Base-by-base conservation (phyloP, 345 rosid genomes). In the Noccaea bulbosa region DNA sequence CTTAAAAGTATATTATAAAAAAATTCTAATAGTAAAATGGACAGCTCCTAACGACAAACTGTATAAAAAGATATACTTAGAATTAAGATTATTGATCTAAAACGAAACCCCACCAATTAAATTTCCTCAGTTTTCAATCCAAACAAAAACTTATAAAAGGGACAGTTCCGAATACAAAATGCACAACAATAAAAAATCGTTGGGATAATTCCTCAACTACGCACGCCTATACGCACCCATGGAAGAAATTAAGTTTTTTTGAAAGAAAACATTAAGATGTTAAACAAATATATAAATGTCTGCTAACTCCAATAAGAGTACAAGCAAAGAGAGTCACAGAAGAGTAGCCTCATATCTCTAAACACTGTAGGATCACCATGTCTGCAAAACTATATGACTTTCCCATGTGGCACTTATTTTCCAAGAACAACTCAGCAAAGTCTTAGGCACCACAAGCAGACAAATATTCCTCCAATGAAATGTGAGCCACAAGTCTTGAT, bases 391-490 rank as follows among this genome's bases (percentile, higher is more conserved):
- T 8, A 43, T 27, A 30, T 54, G 58, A 55, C 61, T 75, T 15
- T 54, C 52, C 79, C 75, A 75, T 62, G 75, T 75, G 79, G 66
- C 63, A 51, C 51, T 68, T 62, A 10, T 14, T 15, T 61, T 35
- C 50, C 24, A 61, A 53, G 59, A 62, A 55, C 74, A 75, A 69
- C 79, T 69, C 74, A 75, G 70, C 79, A 69, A 59, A 46, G 27
- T 61, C 56, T 22, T 20, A 50, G 46, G 51, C 64, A 60, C 50
- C 65, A 69, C 51, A 54, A 53, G 65, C 47, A 46, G 70, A 69
- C 79, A 75, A 38, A 56, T 11, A 47, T 47, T 61, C 63, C 64
- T 69, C 74, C 50, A 68, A 68, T 54, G 20, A 39, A 55, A 17
- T 62, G 3, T 47, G 15, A 75, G 52, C 75, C 75, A 69, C 71